phyloP scores from a whole-genome alignment of 1,284 basidiomycete species.

The Rhodotorula sp. region DNA sequence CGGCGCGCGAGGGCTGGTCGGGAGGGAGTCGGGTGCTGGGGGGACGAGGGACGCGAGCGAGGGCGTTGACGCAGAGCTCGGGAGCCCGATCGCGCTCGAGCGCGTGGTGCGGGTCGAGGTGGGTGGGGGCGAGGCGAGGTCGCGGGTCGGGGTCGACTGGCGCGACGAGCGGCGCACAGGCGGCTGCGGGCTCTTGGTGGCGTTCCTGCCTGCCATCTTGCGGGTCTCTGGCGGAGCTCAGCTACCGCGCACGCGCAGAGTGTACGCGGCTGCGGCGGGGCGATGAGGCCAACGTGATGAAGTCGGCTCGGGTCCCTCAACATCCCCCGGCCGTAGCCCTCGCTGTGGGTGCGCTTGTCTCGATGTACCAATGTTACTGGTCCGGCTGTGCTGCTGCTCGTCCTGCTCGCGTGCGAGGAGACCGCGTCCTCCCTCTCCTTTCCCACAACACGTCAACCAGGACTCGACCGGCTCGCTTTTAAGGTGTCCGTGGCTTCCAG shows the following conservation, averaged over 20 bases:
- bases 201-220: slow-evolving; percentile 21
- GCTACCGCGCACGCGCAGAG: background rate
- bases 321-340: too few relatives aligned
- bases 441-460: too few relatives aligned
- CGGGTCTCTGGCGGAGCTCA: background rate
- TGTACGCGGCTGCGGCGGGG: background rate
- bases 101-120: slow-evolving; percentile 19
- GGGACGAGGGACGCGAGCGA: slow-evolving; percentile 28
- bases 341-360: too few relatives aligned
- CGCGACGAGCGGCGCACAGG: slow-evolving; percentile 32
- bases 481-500: too few relatives aligned
- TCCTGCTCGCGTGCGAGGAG: too few relatives aligned
- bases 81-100: slow-evolving; percentile 11
- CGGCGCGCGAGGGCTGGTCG: background rate
- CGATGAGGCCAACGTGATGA: background rate
- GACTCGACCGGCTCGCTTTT: too few relatives aligned
- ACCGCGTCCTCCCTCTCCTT: too few relatives aligned
- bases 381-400: too few relatives aligned
- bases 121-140: slow-evolving; percentile 27
- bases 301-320: too few relatives aligned
- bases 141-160: slow-evolving; percentile 29
- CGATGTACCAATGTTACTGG: too few relatives aligned
- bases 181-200: slow-evolving; percentile 18
- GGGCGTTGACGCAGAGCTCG: slow-evolving; percentile 8
- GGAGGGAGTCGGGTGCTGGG: background rate